A percentile compares a stretch with the other conserved stretches of the same genome.
Conservation (phyloP, 1,139 yeast genomes). For the Candida smagusa region DNA sequence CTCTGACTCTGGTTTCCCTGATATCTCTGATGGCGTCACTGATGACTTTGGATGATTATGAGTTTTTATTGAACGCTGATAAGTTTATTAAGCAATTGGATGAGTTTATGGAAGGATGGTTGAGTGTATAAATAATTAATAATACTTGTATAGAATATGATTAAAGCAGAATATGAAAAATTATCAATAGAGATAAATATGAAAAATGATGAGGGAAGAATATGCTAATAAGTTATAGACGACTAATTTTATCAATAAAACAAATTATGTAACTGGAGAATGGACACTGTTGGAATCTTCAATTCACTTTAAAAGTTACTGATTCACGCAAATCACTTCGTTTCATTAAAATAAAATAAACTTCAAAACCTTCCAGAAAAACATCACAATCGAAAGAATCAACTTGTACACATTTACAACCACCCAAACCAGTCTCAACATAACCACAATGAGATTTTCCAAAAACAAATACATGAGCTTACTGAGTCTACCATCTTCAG, state of each 20-base stretch:
- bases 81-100: slow-evolving; percentile 22
- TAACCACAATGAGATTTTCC: slow-evolving; percentile 52
- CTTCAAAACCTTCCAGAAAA: slow-evolving; percentile 38
- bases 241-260: too few species aligned
- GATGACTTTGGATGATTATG: slow-evolving; percentile 11
- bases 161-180: slow-evolving; percentile 5
- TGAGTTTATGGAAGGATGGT: slow-evolving; percentile 1
- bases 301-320: too few species aligned
- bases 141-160: not conserved
- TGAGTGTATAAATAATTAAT: not conserved
- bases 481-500: slow-evolving; percentile 26
- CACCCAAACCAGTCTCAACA: slow-evolving; percentile 71
- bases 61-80: slow-evolving; percentile 26
- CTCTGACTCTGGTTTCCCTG: slow-evolving; percentile 1
- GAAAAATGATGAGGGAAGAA: too few species aligned
- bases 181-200: too few species aligned
- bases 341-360: slow-evolving; percentile 15
- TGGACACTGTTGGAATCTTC: too few species aligned
- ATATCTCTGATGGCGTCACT: slow-evolving; percentile 3
- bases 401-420: slow-evolving; percentile 55
- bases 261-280: too few species aligned
- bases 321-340: too few species aligned
- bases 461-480: slow-evolving; percentile 37
- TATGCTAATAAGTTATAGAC: too few species aligned
- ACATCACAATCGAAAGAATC: slow-evolving; percentile 27